Base-by-base conservation (phyloP, 176 grass and related monocot species). In the Triticum urartu region DNA sequence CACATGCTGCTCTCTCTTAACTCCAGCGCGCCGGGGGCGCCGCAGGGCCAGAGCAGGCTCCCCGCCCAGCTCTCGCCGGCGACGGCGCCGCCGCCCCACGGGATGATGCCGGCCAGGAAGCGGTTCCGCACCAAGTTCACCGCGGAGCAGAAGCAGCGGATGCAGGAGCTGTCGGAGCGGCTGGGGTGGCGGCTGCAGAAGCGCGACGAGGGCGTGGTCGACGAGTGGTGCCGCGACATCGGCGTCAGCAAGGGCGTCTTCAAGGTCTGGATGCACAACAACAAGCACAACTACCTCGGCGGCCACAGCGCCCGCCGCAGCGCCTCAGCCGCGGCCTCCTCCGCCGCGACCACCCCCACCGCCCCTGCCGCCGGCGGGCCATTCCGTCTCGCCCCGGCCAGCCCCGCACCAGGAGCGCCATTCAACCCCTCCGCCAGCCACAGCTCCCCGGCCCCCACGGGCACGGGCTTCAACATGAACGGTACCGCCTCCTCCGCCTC, bases 201-300 rank as follows among this genome's bases (percentile, higher is more conserved):
- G 94, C 86, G 89, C 88, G 97, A 97, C 47, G 97, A 94, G 81
- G 91, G 64, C 35, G 30, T 97, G 47, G 97, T 97, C 6, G 92
- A 99, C 50, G 90, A 97, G 84, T 93, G 90, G 77, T 99, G 97
- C 92, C 90, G 89, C 40, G 94, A 94, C 79, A 94, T 99, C 76
- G 97, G 97, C 73, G 92, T 99, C 28, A 89, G 89, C 25, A 96
- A 94, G 84, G 90, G 97, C 69, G 97, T 99, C 82, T 94, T 99
- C 85, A 99, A 99, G 87, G 94, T 99, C 20, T 99, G 97, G 97
- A 99, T 99, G 97, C 97, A 97, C 89, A 99, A 99, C 94, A 99
- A 99, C 89, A 99, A 99, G 90, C 97, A 99, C 89, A 92, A 89
- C 60, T 99, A 96, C 88, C 60, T 99, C 20, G 96, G 93, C 69